Evolutionary conservation across 2,329 filamentous ascomycete species (phyloP).

Genomic region (Trichoderma sp.): DNA sequence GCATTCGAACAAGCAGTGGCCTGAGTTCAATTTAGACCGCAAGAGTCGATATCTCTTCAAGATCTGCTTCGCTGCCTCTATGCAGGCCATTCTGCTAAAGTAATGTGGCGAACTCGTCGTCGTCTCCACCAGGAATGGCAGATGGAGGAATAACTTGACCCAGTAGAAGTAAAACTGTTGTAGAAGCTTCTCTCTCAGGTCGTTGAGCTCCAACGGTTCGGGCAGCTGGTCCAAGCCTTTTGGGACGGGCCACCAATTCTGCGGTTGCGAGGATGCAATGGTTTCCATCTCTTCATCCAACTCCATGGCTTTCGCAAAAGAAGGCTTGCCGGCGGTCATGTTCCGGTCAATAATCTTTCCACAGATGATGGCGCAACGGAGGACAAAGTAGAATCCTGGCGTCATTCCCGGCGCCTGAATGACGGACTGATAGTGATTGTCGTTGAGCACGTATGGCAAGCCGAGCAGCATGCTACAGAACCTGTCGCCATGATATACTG

Average conservation of each 20-base stretch:
- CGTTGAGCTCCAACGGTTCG: slow-evolving; percentile 29
- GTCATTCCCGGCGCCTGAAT: not conserved
- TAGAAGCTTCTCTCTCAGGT: slow-evolving; percentile 44
- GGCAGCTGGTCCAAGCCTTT: slow-evolving; percentile 29
- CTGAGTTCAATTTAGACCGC: slow-evolving; percentile 36
- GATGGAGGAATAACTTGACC: slow-evolving; percentile 47
- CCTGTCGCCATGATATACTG: slow-evolving; percentile 42
- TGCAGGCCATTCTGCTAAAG: slow-evolving; percentile 36
- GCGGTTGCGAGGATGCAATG: slow-evolving; percentile 42
- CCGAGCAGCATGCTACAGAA: slow-evolving; percentile 50
- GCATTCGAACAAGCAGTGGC: slow-evolving; percentile 47
- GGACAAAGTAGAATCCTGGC: slow-evolving; percentile 28
- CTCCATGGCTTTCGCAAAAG: slow-evolving; percentile 41
- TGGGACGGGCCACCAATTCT: slow-evolving; percentile 43
- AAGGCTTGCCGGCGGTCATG: slow-evolving; percentile 40
- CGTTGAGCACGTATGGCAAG: slow-evolving; percentile 37
- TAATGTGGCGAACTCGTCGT: slow-evolving; percentile 42
- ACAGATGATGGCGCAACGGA: slow-evolving; percentile 41
- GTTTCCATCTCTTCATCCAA: slow-evolving; percentile 48
- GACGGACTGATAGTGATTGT: slow-evolving; percentile 27
- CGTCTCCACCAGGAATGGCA: slow-evolving; percentile 45
- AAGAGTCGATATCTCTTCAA: slow-evolving; percentile 39
- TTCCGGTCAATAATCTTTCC: slow-evolving; percentile 49
- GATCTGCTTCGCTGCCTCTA: slow-evolving; percentile 28
- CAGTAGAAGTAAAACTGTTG: slow-evolving; percentile 49